Evolutionary conservation across 768 basidiomycete species (phyloP), one percentile per base, ranked within the genome.

Genomic region (Paxillus involutus): DNA sequence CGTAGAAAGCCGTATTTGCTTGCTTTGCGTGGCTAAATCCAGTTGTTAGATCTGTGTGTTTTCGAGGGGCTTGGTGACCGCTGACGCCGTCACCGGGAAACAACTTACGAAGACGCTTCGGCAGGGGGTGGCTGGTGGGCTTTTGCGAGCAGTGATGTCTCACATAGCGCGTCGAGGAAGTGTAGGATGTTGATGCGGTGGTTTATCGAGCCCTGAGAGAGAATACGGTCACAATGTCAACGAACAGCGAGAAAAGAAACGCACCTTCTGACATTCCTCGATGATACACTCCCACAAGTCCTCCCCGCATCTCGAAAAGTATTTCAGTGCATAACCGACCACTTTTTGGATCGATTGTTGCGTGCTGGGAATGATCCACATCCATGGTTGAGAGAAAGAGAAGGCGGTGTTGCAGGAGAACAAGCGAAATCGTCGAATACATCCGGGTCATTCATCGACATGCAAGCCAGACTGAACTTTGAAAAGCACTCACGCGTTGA

Each of bases 271-370:
- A 59, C 88, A 92, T 73, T 95, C 91, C 66, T 96, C 93, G 24
- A 94, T 72, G 37, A 96, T 81, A 61, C 93, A 95, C 61, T 95
- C 93, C 94, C 94, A 96, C 11, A 96, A 70, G 69, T 97, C 93
- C 63, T 96, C 93, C 6, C 91, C 93, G 52, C 92, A 94, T 52
- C 81, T 81, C 6, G 86, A 77, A 50, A 88, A 94, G 64, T 89
- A 86, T 68, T 94, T 94, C 51, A 94, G 77, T 0, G 92, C 91
- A 63, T 85, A 95, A 9, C 80, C 78, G 32, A 95, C 94, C 35
- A 90, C 88, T 68, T 88, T 91, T 70, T 91, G 89, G 49, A 95
- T 94, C 12, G 91, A 94, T 63, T 84, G 85, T 64, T 93, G 91
- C 29, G 91, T 85, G 61, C 89, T 92, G 29, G n/a, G 21, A 24